phyloP scores from a whole-genome alignment of 1,284 basidiomycete species.

The Thecaphora thlaspeos region DNA sequence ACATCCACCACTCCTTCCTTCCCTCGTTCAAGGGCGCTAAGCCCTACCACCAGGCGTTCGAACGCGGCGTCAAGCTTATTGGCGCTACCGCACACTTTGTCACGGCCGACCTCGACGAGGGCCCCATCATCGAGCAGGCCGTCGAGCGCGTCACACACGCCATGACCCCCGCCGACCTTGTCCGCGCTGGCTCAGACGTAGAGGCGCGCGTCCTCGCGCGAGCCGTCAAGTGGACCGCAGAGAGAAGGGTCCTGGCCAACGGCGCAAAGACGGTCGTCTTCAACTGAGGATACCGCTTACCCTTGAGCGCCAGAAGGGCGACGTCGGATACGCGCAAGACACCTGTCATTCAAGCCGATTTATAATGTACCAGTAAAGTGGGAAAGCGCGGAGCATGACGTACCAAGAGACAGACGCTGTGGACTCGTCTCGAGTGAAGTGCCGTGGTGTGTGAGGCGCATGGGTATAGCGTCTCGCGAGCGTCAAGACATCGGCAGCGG shows the following conservation, averaged over 20 bases:
- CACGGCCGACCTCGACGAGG: conserved; percentile 53
- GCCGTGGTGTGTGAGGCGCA: no score
- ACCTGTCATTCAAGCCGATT: no score
- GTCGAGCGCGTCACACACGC: conserved; percentile 51
- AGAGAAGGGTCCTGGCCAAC: conserved; percentile 51
- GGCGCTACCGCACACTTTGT: conserved; percentile 56
- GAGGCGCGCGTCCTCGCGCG: conserved; percentile 50
- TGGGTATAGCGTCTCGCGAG: background rate
- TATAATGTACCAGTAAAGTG: no score
- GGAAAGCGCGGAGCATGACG: no score
- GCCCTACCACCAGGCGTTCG: conserved; percentile 55
- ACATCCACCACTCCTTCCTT: conserved; percentile 56
- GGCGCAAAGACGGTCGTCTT: conserved; percentile 55
- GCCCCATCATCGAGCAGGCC: conserved; percentile 56
- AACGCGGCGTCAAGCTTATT: conserved; percentile 53
- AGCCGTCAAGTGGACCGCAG: conserved; percentile 53
- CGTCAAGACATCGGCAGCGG: background rate
- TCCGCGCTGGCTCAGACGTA: conserved; percentile 46
- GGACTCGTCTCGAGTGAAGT: no score
- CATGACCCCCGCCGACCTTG: conserved; percentile 42
- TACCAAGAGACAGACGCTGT: no score
- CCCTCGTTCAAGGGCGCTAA: conserved; percentile 54
- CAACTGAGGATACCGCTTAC: conserved; percentile 21
- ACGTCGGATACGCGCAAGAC: no score
- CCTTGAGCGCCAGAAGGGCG: no score